Conservation (phyloP, 805 yeast genomes). For the Ogataea methylovora region DNA sequence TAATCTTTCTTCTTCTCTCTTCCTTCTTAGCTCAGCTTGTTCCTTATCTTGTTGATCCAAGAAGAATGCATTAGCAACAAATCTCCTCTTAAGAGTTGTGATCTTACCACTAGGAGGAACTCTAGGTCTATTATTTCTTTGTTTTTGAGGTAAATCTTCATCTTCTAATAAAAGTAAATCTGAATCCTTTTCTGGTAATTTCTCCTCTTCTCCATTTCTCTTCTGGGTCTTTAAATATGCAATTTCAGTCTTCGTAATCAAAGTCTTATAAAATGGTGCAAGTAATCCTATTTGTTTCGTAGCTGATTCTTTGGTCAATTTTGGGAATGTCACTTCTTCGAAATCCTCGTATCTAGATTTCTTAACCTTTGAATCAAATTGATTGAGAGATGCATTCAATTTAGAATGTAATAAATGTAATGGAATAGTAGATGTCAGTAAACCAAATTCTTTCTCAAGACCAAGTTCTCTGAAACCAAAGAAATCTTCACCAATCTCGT, state of each 20-base stretch:
- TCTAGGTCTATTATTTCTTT: conserved; percentile 65
- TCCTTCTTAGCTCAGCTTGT: not conserved
- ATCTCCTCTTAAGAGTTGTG: conserved; percentile 57
- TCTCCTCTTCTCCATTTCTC: conserved; percentile 22
- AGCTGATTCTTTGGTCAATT: conserved; percentile 45
- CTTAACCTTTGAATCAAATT: conserved; percentile 36
- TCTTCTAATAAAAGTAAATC: conserved; percentile 66
- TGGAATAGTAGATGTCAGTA: conserved; percentile 81
- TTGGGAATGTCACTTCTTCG: conserved; percentile 44
- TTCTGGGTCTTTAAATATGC: conserved; percentile 35
- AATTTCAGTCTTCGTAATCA: conserved; percentile 33
- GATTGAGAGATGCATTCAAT: conserved; percentile 49
- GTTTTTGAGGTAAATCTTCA: conserved; percentile 77
- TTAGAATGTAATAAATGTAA: conserved; percentile 78
- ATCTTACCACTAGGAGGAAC: conserved; percentile 90
- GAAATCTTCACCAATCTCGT: conserved; percentile 93
- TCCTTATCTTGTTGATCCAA: conserved; percentile 30
- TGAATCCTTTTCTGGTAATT: conserved; percentile 28
- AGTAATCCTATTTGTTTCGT: conserved; percentile 49
- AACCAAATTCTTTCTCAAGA: conserved; percentile 82
- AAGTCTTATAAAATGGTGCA: conserved; percentile 42
- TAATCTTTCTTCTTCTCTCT: no score
- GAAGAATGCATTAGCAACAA: conserved; percentile 46
- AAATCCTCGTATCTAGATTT: conserved; percentile 59
- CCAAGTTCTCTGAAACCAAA: conserved; percentile 96